These are phyloP conservation scores for Oryza punctata DNA, from an alignment of 176 grass and related monocot species.

Conservation along the genomic window DNA sequence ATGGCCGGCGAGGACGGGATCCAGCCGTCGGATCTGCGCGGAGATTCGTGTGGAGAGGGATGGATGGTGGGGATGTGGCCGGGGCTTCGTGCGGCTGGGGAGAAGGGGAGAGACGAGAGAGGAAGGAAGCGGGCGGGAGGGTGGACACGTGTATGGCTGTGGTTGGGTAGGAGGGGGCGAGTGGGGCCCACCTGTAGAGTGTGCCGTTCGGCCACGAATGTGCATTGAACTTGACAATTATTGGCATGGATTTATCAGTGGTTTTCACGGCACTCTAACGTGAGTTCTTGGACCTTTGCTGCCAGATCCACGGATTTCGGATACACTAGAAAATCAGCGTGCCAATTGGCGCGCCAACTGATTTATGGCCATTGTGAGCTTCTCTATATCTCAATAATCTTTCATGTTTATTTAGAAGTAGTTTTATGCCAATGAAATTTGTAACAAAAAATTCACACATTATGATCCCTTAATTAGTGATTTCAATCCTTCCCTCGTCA, in stretches of 20 bases:
- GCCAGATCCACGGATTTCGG: neutral
- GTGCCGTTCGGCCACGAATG: neutral
- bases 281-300: neutral
- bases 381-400: no score
- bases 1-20: neutral
- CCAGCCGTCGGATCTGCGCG: neutral
- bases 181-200: neutral
- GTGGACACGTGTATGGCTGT: constrained; percentile 18
- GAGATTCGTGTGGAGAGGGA: neutral
- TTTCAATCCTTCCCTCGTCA: no score
- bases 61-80: neutral
- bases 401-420: no score
- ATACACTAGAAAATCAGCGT: no score
- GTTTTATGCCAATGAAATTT: no score
- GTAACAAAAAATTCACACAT: no score
- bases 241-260: neutral
- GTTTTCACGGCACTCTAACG: neutral
- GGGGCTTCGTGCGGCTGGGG: constrained; percentile 14
- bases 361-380: no score
- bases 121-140: constrained; percentile 5
- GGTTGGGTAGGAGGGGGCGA: neutral
- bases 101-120: neutral
- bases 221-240: neutral
- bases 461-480: no score
- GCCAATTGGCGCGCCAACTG: no score